phyloP scores from a whole-genome alignment of 1,284 basidiomycete species.

The Cryptococcus sp. region DNA sequence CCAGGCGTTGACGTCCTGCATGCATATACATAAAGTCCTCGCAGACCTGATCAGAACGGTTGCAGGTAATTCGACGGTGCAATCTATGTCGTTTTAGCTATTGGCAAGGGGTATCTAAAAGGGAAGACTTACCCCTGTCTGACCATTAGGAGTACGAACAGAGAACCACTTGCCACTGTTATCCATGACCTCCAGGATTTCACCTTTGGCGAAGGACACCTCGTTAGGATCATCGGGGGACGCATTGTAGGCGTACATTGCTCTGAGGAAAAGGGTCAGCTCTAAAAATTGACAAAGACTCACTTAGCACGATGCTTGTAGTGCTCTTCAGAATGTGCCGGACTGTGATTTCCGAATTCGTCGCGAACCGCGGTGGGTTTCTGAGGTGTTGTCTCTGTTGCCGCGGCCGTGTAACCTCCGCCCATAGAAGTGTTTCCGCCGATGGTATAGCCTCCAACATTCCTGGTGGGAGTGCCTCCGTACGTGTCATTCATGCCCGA shows the following conservation, averaged over 20 bases:
- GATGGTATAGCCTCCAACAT: constrained; percentile 13
- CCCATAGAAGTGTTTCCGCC: constrained; percentile 12
- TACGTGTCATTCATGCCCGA: background rate
- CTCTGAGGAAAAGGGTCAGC: constrained; percentile 18
- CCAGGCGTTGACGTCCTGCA: too few relatives aligned
- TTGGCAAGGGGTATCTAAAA: background rate
- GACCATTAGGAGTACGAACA: constrained; percentile 76
- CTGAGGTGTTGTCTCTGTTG: constrained; percentile 27
- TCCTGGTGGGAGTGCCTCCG: constrained; percentile 4
- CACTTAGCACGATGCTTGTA: constrained; percentile 12
- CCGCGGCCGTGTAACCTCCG: constrained; percentile 26
- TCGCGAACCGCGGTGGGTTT: constrained; percentile 14
- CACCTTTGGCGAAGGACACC: constrained; percentile 89
- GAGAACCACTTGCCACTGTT: constrained; percentile 96
- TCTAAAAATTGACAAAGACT: background rate
- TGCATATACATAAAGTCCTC: too few relatives aligned
- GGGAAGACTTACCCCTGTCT: constrained; percentile 56
- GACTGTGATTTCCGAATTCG: constrained; percentile 3
- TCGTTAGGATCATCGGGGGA: constrained; percentile 94
- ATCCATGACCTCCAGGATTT: constrained; percentile 89
- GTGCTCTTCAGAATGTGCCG: constrained; percentile 1
- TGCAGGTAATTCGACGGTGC: constrained; percentile 43
- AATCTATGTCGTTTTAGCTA: constrained; percentile 20
- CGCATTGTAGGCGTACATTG: constrained; percentile 65
- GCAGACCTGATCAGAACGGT: too few relatives aligned